Percentiles rank a stretch among this genome's conserved stretches.
phyloP scores from a whole-genome alignment of 2,329 filamentous ascomycete genomes.

The Fusarium foetens region DNA sequence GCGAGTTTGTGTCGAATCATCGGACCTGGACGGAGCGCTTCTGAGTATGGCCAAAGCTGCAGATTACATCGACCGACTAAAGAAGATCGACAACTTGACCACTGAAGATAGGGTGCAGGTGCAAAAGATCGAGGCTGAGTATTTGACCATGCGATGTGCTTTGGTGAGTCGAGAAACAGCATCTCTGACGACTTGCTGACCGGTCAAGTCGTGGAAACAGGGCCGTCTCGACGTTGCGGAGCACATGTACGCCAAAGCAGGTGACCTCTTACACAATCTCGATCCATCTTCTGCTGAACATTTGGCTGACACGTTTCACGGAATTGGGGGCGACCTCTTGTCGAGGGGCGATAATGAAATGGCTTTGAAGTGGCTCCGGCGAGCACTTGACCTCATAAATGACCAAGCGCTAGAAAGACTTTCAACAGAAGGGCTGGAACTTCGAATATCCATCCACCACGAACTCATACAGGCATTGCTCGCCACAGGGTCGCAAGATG shows the following conservation, averaged over 20 bases:
- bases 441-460: constrained; percentile 75
- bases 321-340: constrained; percentile 73
- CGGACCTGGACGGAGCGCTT: constrained; percentile 66
- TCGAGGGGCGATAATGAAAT: constrained; percentile 61
- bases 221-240: constrained; percentile 79
- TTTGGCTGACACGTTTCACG: constrained; percentile 74
- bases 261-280: constrained; percentile 51
- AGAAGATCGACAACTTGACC: neutral
- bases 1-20: constrained; percentile 59
- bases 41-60: constrained; percentile 73
- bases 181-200: constrained; percentile 26
- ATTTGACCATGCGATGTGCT: constrained; percentile 71
- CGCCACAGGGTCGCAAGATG: constrained; percentile 55
- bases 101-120: neutral
- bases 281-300: constrained; percentile 66
- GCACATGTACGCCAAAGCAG: constrained; percentile 75
- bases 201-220: constrained; percentile 75
- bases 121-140: constrained; percentile 65
- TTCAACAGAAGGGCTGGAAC: constrained; percentile 69
- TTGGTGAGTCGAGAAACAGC: constrained; percentile 62
- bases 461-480: constrained; percentile 67
- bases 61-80: constrained; percentile 56
- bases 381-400: constrained; percentile 70
- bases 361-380: constrained; percentile 78
- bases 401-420: constrained; percentile 64